Base-by-base conservation (phyloP, 495 filamentous ascomycete genomes). In the Melanomma pulvis-pyrius region DNA sequence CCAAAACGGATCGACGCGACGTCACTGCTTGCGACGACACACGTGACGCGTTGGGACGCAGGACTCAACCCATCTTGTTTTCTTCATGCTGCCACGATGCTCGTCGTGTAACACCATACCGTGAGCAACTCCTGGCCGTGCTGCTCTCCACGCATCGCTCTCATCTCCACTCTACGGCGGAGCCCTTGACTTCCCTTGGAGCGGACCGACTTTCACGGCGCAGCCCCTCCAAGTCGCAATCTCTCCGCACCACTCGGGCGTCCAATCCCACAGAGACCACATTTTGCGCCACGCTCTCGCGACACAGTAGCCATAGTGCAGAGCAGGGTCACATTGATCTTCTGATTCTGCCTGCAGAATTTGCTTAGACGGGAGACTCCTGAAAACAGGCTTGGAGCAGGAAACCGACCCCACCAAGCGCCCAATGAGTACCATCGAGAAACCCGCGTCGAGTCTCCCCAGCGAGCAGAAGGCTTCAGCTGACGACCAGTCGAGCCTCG, bases 361-460 rank as follows among this genome's bases (percentile, higher is more conserved):
- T 44, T 6, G 5, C 4, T 17, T 17, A 17, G 4, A 44, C 39
- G 2, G n/a, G 39, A 44, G 39, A 12, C 17, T 3, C 48, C n/a
- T 19, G 48, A 11, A 24, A 26, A 50, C 22, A 24, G 15, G 22
- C 48, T 50, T 28, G 5, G 5, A 50, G 48, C 5, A n/a, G 9
- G 48, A 50, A 12, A 25, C 9, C 48, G 9, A 25, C 48, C 24
- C 39, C 39, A 34, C 39, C 17, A 30, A 12, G 11, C 19, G 19
- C 24, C 56, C 59, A 65, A 71, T 71, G 69, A 68, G 69, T 68
- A 61, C 61, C 57, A 22, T 47, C 19, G 56, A 65, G 32, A 61
- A 47, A 30, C 32, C 59, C 1, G 34, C 39, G 32, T 26, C 69
- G 24, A 63, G 59, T 34, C 59, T 67, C 15, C 59, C 63, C 46